A percentile compares a stretch with the other conserved stretches of the same genome.
Conservation (phyloP, 23 red algal species). For the Agarophyton chilense region DNA sequence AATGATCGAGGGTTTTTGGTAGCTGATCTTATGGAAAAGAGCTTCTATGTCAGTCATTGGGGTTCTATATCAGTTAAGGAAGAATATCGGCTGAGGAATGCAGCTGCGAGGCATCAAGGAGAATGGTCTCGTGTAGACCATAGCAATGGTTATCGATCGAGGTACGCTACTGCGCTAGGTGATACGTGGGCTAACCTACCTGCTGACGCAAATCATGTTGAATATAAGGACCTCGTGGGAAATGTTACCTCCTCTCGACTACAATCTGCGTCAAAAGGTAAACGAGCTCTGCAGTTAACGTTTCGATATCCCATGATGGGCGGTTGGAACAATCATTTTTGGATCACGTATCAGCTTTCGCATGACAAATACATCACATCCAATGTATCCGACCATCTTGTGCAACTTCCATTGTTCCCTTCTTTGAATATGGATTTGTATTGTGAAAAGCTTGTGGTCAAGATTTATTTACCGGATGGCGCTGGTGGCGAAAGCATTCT, state of each 20-base stretch:
- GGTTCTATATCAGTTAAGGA: constrained; percentile 37
- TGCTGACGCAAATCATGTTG: constrained; percentile 51
- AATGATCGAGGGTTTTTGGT: constrained; percentile 67
- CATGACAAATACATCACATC: constrained; percentile 25
- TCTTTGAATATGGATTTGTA: constrained; percentile 36
- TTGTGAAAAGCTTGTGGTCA: constrained; percentile 14
- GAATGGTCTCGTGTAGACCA: constrained; percentile 80
- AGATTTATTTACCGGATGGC: constrained; percentile 47
- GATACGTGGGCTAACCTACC: constrained; percentile 72
- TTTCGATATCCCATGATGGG: constrained; percentile 89
- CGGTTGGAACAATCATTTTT: constrained; percentile 93
- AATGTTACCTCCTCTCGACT: constrained; percentile 75
- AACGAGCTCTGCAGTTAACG: constrained; percentile 43
- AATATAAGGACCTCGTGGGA: constrained; percentile 72
- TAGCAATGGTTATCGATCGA: background rate
- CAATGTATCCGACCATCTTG: constrained; percentile 2
- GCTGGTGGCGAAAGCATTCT: background rate
- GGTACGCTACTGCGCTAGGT: constrained; percentile 49
- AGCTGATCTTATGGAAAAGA: constrained; percentile 11
- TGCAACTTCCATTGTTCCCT: constrained; percentile 40
- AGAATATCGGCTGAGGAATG: constrained; percentile 52
- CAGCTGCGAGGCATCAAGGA: constrained; percentile 53
- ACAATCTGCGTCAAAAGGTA: constrained; percentile 24
- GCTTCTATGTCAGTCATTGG: constrained; percentile 44
- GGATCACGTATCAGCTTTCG: constrained; percentile 69